Base-by-base conservation (phyloP, 1,284 basidiomycete species). In the Tilletia setariae region DNA sequence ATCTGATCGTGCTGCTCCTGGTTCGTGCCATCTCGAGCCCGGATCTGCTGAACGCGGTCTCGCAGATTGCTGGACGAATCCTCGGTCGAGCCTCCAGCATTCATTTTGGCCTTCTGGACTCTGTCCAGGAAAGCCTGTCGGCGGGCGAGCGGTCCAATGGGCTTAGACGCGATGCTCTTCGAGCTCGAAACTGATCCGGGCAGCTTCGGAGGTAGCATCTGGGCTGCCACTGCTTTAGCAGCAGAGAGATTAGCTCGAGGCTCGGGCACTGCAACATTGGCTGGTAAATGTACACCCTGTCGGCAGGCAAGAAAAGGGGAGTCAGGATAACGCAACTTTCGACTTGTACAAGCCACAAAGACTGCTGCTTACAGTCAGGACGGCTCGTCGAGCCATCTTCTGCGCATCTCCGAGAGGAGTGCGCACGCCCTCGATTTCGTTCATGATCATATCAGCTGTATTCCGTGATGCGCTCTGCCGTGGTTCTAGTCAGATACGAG, bases 381-480 rank as follows among this genome's bases (percentile, higher is more conserved):
- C 4, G 2, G 56, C 28, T 25, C 56, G 56, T 61, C 56, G 9
- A 13, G 56, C 56, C 56, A 61, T 25, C 7, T 8, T 40, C n/a
- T 61, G 56, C 28, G 56, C 25, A 19, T 61, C 56, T 25, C 56
- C 56, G 28, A 61, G n/a, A 2, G 56, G 56, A 11, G 56, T 61
- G 15, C 56, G 56, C 13, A 61, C 56, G n/a, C 56, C 56, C n/a
- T 61, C 56, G 3, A 61, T 11, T 30, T 61, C 56, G n/a, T 61
- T 61, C 56, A 61, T n/a, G 16, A 61, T 61, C 28, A 25, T 25
- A 35, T 61, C 56, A 2, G 56, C 56, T 6, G 56, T 40, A 30
- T 61, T 61, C 15, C 56, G 28, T 30, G 56, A 30, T 11, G 9
- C 53, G 15, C 19, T 25, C 28, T n/a, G 56, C 32, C 32, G 56